Evolutionary conservation across 2,329 filamentous ascomycete species (phyloP), one percentile per base, ranked within the genome.

Genomic region (Exophiala dermatitidis): DNA sequence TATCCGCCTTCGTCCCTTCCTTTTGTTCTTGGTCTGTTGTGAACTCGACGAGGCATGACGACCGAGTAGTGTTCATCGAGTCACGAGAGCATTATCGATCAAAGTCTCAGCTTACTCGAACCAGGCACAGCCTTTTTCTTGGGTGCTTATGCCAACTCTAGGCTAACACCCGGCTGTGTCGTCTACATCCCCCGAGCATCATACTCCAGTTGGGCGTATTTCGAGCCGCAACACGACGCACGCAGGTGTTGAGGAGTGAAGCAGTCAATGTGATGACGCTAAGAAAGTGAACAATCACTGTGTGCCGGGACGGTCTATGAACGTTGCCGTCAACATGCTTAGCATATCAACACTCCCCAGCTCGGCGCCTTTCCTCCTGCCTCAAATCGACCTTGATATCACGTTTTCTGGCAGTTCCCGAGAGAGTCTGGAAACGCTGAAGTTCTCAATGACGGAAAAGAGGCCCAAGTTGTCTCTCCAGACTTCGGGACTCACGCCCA

Each of bases 391-490:
- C 37, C 31, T 31, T n/a, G 41, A 19, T n/a, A 46, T 29, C 19
- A n/a, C 52, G 7, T 37, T 52, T 26, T 46, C 47, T 28, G 46
- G 48, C 30, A 29, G 49, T 19, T 47, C 48, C 28, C 40, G 52
- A 32, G 36, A 57, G 29, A 31, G 41, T 45, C 26, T 52, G 5
- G 32, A n/a, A 19, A 7, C 32, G 26, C 31, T 50, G n/a, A 31
- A 42, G 10, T 38, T 48, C 34, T 46, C 56, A 48, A 50, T 54
- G n/a, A 40, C 54, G 34, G 48, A 28, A 5, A 69, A 71, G 48
- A 71, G 78, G 55, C 81, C 81, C 1, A 83, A 81, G 67, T 73
- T 84, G 47, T 80, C 78, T 37, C 72, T 84, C 48, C 78, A 84
- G 68, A 84, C 81, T 8, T 68, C 75, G 8, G 68, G 70, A 41